Conservation (phyloP, 208 protist species). For the Tritrichomonas foetus region DNA sequence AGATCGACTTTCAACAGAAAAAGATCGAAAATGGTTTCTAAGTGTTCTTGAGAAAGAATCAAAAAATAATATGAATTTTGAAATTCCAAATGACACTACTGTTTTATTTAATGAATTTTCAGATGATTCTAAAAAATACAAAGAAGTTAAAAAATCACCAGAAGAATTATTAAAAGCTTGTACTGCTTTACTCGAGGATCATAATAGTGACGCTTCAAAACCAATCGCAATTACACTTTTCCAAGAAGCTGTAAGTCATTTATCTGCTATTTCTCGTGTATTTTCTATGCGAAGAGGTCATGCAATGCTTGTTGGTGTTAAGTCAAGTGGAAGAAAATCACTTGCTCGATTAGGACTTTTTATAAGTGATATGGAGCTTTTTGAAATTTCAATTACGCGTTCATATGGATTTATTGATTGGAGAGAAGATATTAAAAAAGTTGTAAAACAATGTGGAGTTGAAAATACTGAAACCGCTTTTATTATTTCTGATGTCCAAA, state of each 20-base stretch:
- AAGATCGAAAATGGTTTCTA: conserved; percentile 76
- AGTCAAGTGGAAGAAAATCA: conserved; percentile 85
- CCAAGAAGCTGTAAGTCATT: conserved; percentile 82
- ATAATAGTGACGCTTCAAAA: conserved; percentile 78
- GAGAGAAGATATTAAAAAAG: conserved; percentile 54
- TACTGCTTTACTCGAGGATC: conserved; percentile 73
- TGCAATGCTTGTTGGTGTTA: conserved; percentile 82
- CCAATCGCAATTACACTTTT: conserved; percentile 89
- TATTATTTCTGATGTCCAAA: conserved; percentile 83
- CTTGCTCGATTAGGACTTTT: conserved; percentile 84
- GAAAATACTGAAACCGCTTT: conserved; percentile 83
- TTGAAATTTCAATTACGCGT: neutral
- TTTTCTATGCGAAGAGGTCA: conserved; percentile 88
- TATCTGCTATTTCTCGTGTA: conserved; percentile 82
- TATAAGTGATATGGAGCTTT: conserved; percentile 64
- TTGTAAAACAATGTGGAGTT: conserved; percentile 64
- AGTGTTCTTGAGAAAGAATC: neutral
- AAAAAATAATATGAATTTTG: neutral
- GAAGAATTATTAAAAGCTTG: neutral
- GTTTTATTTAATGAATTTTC: conserved; percentile 42
- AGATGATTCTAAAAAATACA: conserved; percentile 25
- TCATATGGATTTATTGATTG: conserved; percentile 72
- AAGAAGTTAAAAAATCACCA: conserved; percentile 43
- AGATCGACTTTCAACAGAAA: conserved; percentile 81
- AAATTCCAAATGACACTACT: neutral